Base-by-base conservation (phyloP, 257 asterid species). In the Nicotiana attenuata region DNA sequence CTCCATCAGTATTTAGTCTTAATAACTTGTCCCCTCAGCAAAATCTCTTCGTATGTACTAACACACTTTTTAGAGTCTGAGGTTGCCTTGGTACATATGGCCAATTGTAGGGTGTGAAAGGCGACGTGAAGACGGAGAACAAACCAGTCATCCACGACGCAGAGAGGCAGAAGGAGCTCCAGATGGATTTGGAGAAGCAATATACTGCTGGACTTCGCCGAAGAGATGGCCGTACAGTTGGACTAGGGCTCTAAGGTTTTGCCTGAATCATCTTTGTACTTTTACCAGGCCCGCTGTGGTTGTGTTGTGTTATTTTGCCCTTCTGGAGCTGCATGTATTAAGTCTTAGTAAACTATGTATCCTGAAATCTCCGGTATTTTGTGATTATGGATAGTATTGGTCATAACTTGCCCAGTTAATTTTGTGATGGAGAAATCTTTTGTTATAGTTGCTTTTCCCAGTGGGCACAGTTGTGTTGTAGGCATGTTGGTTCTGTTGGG, bases 51-150 rank as follows among this genome's bases (percentile, higher is more conserved):
- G 84, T 78, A 81, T 87, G 63, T 91, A 94, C 98, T 93, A 84
- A 94, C 98, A 89, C 98, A 77, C 85, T 89, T 93, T 52, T 92
- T 91, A 94, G 99, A 96, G 97, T 94, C 98, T 96, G 98, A 96
- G 97, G 94, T 89, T 96, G 98, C 93, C 38, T 90, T 93, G 99
- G 98, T 92, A 65, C 91, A 86, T 90, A 88, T 92, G 92, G 97
- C 98, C 94, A 89, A 90, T 91, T 96, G 98, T 92, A 96, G 99
- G 99, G 99, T 76, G 98, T 94, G 92, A 96, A 94, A 88, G 96
- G 96, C 85, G 93, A 94, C 0, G 59, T 88, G 22, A 89, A 85
- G 41, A 91, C 82, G 86, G 98, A 92, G 82, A 82, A 35, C 82
- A 90, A 91, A 86, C 76, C 89, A 57, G 95, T 92, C 88, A 84